Evolutionary conservation across 2,329 filamentous ascomycete genomes (phyloP).

Genomic region (Trichoderma asperellum): DNA sequence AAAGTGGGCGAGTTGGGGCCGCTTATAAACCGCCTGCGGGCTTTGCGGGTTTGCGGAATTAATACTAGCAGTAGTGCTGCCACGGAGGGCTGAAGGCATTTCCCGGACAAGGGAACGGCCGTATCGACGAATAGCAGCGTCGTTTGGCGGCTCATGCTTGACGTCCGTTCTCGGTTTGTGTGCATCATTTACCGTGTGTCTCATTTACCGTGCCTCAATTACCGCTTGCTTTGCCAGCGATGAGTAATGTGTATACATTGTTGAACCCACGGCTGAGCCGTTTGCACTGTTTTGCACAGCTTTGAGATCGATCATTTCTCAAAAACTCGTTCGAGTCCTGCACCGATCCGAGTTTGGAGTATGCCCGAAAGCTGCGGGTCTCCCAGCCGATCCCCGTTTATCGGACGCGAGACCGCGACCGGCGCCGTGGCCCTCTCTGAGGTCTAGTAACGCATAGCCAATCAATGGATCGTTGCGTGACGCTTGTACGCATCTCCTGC

Average conservation of each 20-base stretch:
- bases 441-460: neutral
- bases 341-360: slow-evolving; percentile 1
- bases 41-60: slow-evolving; percentile 15
- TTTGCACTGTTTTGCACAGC: neutral
- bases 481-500: neutral
- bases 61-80: neutral
- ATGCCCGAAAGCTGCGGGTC: slow-evolving; percentile 2
- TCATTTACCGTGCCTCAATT: neutral
- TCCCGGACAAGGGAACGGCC: neutral
- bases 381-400: slow-evolving; percentile 9
- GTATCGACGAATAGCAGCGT: neutral
- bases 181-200: neutral
- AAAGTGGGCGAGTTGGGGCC: slow-evolving; percentile 19
- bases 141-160: slow-evolving; percentile 2
- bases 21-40: slow-evolving; percentile 17
- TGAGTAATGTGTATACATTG: neutral
- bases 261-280: neutral
- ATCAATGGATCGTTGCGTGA: neutral
- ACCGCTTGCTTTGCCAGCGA: neutral
- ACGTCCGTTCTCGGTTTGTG: neutral
- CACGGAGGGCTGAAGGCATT: neutral
- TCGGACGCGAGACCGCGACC: neutral
- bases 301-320: neutral
- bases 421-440: slow-evolving; percentile 5
- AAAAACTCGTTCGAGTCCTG: neutral